Conservation (phyloP, 2,329 filamentous ascomycete genomes). For the Pyrenochaeta sp. region DNA sequence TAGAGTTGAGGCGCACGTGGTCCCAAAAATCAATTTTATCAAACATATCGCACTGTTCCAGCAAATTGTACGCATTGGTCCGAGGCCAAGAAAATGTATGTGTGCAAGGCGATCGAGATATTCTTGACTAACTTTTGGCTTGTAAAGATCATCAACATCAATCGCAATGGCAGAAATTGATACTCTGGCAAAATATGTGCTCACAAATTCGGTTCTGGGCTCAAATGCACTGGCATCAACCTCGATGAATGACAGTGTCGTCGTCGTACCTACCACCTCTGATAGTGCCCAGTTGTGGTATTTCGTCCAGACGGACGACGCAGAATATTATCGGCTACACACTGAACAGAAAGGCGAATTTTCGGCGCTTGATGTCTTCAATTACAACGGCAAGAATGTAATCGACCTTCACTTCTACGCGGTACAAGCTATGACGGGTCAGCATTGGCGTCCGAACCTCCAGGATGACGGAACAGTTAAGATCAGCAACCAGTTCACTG, state of each 20-base stretch:
- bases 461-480: conserved; percentile 14
- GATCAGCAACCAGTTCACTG: conserved; percentile 22
- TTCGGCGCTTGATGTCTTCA: conserved; percentile 12
- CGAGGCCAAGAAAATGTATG: too few species aligned
- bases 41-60: too few species aligned
- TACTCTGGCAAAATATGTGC: conserved; percentile 2
- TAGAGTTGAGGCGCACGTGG: too few species aligned
- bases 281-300: conserved; percentile 14
- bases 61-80: too few species aligned
- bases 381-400: conserved; percentile 4
- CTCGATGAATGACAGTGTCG: conserved; percentile 10
- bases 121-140: neutral
- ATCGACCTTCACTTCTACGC: conserved; percentile 15
- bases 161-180: conserved; percentile 9
- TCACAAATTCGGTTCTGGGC: conserved; percentile 12
- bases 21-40: too few species aligned
- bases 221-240: conserved; percentile 13
- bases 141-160: neutral
- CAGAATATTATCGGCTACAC: conserved; percentile 15
- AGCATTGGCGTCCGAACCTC: conserved; percentile 12
- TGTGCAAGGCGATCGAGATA: neutral
- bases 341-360: conserved; percentile 17
- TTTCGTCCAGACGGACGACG: conserved; percentile 6
- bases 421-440: conserved; percentile 9
- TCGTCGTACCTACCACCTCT: conserved; percentile 5